Percentiles rank a stretch among this genome's conserved stretches.
Evolutionary conservation across 495 filamentous ascomycete genomes (phyloP).

Genomic region (Penicillium lagena): DNA sequence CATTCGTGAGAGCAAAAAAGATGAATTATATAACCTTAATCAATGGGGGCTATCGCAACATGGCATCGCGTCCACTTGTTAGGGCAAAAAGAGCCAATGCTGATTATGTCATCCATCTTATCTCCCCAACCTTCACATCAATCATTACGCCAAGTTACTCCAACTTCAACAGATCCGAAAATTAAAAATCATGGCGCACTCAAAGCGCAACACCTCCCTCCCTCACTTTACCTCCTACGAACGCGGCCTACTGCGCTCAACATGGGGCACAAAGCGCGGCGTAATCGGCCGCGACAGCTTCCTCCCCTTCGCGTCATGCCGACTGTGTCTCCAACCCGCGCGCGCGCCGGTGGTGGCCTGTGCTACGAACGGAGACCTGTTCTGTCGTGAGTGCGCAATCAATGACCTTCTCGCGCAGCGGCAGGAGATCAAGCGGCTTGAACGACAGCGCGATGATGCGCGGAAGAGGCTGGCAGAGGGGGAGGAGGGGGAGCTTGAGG

Average conservation of each 20-base stretch:
- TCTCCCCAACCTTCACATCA: too few species aligned
- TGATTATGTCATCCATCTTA: too few species aligned
- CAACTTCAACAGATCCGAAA: neutral
- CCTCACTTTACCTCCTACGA: conserved; percentile 95
- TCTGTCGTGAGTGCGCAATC: conserved; percentile 92
- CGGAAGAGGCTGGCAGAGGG: conserved; percentile 32
- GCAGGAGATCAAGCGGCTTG: conserved; percentile 84
- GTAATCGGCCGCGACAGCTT: conserved; percentile 89
- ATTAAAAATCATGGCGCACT: conserved; percentile 33
- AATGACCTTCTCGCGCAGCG: conserved; percentile 84
- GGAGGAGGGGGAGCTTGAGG: conserved; percentile 28
- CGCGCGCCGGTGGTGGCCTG: conserved; percentile 77
- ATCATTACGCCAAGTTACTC: too few species aligned
- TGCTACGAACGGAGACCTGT: conserved; percentile 77
- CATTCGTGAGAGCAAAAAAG: too few species aligned
- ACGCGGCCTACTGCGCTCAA: conserved; percentile 66
- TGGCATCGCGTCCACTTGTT: too few species aligned
- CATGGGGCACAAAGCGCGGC: conserved; percentile 78
- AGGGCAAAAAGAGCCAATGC: too few species aligned
- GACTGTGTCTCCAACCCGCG: conserved; percentile 79
- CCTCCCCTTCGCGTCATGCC: conserved; percentile 86
- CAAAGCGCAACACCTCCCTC: conserved; percentile 92
- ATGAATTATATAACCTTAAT: too few species aligned
- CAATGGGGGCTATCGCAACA: too few species aligned
- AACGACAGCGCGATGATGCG: conserved; percentile 56